Evolutionary conservation across 371 early-diverging fungal genomes (phyloP).

Genomic region (Mortierella sp.): DNA sequence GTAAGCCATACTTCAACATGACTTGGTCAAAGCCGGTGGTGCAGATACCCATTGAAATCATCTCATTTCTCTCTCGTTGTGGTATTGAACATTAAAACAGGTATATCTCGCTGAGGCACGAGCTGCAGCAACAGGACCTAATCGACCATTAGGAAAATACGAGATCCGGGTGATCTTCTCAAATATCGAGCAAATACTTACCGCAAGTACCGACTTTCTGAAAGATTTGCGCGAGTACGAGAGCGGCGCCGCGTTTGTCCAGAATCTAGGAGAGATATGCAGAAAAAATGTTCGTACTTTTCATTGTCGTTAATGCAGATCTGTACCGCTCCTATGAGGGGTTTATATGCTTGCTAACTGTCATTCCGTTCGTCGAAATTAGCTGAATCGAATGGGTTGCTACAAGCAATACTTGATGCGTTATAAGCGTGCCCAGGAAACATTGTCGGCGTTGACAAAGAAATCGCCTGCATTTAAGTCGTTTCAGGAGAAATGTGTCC

Average conservation of each 20-base stretch:
- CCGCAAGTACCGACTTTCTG: conserved; percentile 30
- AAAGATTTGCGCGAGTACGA: conserved; percentile 32
- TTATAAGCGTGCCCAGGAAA: conserved; percentile 26
- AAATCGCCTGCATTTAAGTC: conserved; percentile 17
- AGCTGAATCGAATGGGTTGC: conserved; percentile 32
- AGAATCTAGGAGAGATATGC: conserved; percentile 40
- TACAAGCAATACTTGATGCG: conserved; percentile 35
- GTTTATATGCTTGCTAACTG: background rate
- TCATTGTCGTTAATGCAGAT: background rate
- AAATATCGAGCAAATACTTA: conserved; percentile 37
- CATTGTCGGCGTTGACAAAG: conserved; percentile 8
- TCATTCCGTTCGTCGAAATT: background rate
- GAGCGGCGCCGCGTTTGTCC: background rate
- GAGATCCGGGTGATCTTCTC: conserved; percentile 41
- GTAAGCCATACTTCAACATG: conserved; percentile 13
- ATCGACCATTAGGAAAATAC: conserved; percentile 26
- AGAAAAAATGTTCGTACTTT: conserved; percentile 27
- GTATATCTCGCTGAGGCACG: conserved; percentile 26
- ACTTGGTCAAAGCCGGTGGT: too few species aligned
- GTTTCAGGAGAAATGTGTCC: conserved; percentile 25
- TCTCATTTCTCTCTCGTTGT: too few species aligned
- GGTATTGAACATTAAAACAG: too few species aligned
- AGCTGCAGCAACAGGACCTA: conserved; percentile 1
- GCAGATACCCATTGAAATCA: too few species aligned
- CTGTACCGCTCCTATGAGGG: too few species aligned